phyloP scores from a whole-genome alignment of 306 rosid genomes.

The Macrotyloma uniflorum region DNA sequence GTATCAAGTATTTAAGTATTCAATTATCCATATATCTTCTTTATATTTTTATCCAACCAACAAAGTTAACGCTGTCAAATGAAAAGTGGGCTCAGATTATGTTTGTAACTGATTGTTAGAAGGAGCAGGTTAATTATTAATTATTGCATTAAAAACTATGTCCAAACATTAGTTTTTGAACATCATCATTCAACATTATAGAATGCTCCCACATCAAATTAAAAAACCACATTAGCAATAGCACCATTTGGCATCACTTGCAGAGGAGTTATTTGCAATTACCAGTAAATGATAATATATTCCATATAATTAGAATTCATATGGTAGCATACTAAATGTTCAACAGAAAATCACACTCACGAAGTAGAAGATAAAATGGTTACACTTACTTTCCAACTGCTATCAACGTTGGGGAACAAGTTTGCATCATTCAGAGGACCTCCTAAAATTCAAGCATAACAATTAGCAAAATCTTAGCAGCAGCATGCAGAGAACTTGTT shows the following conservation, averaged over 20 bases:
- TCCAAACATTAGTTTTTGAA: slow-evolving; percentile 2
- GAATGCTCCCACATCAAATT: too few relatives aligned
- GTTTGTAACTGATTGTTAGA: not conserved
- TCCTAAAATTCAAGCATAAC: slow-evolving; percentile 56
- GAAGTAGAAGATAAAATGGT: slow-evolving; percentile 33
- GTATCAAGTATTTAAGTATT: slow-evolving; percentile 10
- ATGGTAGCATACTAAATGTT: not conserved
- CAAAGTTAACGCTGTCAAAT: not conserved
- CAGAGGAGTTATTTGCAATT: slow-evolving; percentile 4
- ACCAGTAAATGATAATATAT: not conserved
- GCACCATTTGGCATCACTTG: slow-evolving; percentile 10
- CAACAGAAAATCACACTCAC: not conserved
- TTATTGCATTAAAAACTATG: not conserved
- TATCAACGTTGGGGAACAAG: slow-evolving; percentile 81
- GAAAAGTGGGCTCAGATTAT: not conserved
- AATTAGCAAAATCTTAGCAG: slow-evolving; percentile 17
- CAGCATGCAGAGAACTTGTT: not conserved
- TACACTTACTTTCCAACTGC: slow-evolving; percentile 89
- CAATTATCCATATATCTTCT: not conserved
- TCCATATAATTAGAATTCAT: slow-evolving; percentile 14
- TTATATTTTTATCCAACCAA: slow-evolving; percentile 19
- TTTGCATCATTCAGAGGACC: slow-evolving; percentile 65
- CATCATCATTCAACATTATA: slow-evolving; percentile 10
- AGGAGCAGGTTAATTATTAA: not conserved
- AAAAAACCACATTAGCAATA: slow-evolving; percentile 3